Conservation (phyloP, 192 early-diverging fungal species). For the Radiomyces spectabilis region DNA sequence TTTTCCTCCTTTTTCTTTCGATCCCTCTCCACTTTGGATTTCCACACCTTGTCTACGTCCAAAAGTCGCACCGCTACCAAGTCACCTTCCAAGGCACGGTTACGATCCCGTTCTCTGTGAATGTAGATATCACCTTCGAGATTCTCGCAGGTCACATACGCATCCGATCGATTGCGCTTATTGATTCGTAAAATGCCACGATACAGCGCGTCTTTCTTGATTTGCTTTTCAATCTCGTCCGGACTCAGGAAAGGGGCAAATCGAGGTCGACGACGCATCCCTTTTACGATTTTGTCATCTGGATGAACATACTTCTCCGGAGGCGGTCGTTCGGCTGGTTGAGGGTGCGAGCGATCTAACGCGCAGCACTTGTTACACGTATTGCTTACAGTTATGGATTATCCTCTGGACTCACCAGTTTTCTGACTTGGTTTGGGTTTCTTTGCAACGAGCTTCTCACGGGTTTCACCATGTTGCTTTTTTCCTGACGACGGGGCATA, state of each 20-base stretch:
- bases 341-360: too few relatives aligned
- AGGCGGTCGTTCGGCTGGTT: neutral
- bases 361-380: too few relatives aligned
- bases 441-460: too few relatives aligned
- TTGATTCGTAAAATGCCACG: slow-evolving; percentile 77
- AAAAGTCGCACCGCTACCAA: slow-evolving; percentile 59
- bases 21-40: slow-evolving; percentile 31
- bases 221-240: neutral
- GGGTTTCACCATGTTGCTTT: too few relatives aligned
- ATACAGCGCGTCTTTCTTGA: slow-evolving; percentile 40
- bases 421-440: too few relatives aligned
- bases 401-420: too few relatives aligned
- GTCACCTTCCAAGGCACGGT: slow-evolving; percentile 77
- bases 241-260: slow-evolving; percentile 3
- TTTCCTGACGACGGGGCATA: too few relatives aligned
- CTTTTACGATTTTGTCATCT: neutral
- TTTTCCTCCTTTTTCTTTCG: neutral
- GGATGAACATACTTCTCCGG: slow-evolving; percentile 2
- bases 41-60: slow-evolving; percentile 47
- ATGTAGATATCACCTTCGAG: slow-evolving; percentile 68
- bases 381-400: too few relatives aligned
- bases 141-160: slow-evolving; percentile 72
- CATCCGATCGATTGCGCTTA: slow-evolving; percentile 70
- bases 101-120: slow-evolving; percentile 52
- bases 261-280: neutral